phyloP scores from a whole-genome alignment of 768 basidiomycete species.

The Tricholoma sp. region DNA sequence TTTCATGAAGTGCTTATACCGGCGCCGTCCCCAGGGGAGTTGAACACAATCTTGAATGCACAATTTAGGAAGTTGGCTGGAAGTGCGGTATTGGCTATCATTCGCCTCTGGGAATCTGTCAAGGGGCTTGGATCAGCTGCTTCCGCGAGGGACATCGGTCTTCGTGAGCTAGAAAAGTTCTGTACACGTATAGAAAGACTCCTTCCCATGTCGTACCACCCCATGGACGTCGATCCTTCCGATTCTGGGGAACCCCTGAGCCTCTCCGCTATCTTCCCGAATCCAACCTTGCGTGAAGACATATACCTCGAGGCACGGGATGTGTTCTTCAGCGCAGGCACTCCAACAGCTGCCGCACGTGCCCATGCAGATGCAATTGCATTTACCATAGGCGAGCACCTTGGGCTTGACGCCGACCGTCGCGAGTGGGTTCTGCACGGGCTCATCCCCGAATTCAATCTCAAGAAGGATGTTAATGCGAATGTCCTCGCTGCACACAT shows the following conservation, averaged over 20 bases:
- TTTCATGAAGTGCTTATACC: slow-evolving; percentile 66
- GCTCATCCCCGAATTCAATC: slow-evolving; percentile 60
- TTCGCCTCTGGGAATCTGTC: slow-evolving; percentile 66
- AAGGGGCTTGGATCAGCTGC: slow-evolving; percentile 44
- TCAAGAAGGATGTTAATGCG: slow-evolving; percentile 66
- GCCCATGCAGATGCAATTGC: slow-evolving; percentile 48
- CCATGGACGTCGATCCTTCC: slow-evolving; percentile 35
- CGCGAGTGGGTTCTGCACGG: slow-evolving; percentile 64
- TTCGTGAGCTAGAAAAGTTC: slow-evolving; percentile 81
- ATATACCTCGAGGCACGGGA: slow-evolving; percentile 86
- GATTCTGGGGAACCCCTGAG: slow-evolving; percentile 16
- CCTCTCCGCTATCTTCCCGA: slow-evolving; percentile 52
- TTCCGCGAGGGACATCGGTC: slow-evolving; percentile 57
- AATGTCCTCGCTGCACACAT: slow-evolving; percentile 50
- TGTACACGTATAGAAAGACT: slow-evolving; percentile 66
- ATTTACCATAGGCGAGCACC: slow-evolving; percentile 48
- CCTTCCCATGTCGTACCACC: slow-evolving; percentile 43
- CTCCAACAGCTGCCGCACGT: slow-evolving; percentile 46
- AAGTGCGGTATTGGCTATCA: slow-evolving; percentile 41
- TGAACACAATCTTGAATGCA: slow-evolving; percentile 61
- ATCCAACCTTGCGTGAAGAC: slow-evolving; percentile 77
- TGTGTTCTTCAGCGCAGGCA: slow-evolving; percentile 80
- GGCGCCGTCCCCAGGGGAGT: slow-evolving; percentile 60
- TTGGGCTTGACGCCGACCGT: slow-evolving; percentile 67
- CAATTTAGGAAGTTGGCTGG: slow-evolving; percentile 62